phyloP scores from a whole-genome alignment of 2,329 filamentous ascomycete genomes.

The Venturia carpophila region DNA sequence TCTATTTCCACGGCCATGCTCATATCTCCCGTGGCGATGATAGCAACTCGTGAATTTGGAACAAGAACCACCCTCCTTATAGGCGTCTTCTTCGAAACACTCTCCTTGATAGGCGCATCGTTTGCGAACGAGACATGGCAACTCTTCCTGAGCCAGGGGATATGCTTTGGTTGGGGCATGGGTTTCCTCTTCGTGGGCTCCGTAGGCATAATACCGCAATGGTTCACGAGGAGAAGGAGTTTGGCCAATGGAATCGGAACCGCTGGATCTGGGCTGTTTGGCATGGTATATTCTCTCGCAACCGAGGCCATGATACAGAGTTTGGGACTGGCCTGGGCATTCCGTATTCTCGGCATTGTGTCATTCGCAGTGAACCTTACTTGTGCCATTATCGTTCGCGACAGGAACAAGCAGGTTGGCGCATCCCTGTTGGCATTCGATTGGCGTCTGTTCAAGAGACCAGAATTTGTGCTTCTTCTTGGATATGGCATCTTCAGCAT shows the following conservation, averaged over 20 bases:
- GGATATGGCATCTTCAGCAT: slow-evolving; percentile 64
- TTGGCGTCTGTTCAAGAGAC: slow-evolving; percentile 50
- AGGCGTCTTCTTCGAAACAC: slow-evolving; percentile 40
- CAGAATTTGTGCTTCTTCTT: slow-evolving; percentile 57
- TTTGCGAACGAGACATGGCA: slow-evolving; percentile 48
- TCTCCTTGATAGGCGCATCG: slow-evolving; percentile 18
- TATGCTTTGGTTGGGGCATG: slow-evolving; percentile 72
- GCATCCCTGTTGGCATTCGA: slow-evolving; percentile 62
- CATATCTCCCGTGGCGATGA: slow-evolving; percentile 60
- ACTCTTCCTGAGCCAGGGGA: slow-evolving; percentile 64
- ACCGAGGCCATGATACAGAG: slow-evolving; percentile 60
- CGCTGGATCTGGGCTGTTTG: slow-evolving; percentile 68
- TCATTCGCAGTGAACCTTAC: slow-evolving; percentile 56
- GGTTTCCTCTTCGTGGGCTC: slow-evolving; percentile 66
- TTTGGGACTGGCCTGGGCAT: slow-evolving; percentile 59
- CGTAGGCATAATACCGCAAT: slow-evolving; percentile 62
- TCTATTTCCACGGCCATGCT: slow-evolving; percentile 59
- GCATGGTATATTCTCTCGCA: slow-evolving; percentile 59
- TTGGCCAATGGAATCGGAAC: slow-evolving; percentile 62
- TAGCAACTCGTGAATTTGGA: slow-evolving; percentile 52
- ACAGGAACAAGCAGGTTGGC: slow-evolving; percentile 64
- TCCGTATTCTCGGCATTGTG: slow-evolving; percentile 56
- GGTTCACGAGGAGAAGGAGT: slow-evolving; percentile 61
- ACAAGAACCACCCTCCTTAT: slow-evolving; percentile 57
- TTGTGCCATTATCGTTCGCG: slow-evolving; percentile 56